phyloP scores from a whole-genome alignment of 345 rosid species.

The Eucalyptus pauciflora region DNA sequence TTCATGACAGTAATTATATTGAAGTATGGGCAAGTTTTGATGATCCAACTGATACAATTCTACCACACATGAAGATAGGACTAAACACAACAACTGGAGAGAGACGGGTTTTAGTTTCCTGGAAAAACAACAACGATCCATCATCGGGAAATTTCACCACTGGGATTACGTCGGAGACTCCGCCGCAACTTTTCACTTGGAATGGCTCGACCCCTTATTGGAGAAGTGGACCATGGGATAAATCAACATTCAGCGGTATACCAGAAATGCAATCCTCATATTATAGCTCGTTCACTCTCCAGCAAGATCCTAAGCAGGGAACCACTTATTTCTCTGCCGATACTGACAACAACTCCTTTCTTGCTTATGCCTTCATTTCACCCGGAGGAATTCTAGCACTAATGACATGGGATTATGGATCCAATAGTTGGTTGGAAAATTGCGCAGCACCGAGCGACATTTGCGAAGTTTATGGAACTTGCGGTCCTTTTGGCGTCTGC shows the following conservation, averaged over 20 bases:
- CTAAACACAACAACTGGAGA: not conserved
- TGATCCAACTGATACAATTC: conserved; percentile 20
- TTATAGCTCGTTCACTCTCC: not conserved
- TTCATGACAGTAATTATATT: not conserved
- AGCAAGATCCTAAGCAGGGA: no score
- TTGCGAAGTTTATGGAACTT: conserved; percentile 9
- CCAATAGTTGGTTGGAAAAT: not conserved
- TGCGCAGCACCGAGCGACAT: not conserved
- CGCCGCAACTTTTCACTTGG: conserved; percentile 10
- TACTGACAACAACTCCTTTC: conserved; percentile 4
- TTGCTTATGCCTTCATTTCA: conserved; percentile 2
- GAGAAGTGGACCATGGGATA: conserved; percentile 1
- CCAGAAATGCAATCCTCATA: not conserved
- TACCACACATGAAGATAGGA: conserved; percentile 23
- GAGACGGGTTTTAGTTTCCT: conserved; percentile 3
- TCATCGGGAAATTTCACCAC: not conserved
- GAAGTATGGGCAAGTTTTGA: conserved; percentile 27
- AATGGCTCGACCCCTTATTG: not conserved
- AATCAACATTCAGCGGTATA: not conserved
- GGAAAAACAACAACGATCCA: conserved; percentile 16
- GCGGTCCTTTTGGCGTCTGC: conserved; percentile 13
- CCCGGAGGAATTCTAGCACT: not conserved
- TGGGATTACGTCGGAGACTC: not conserved
- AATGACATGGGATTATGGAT: not conserved
- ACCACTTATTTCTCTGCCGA: not conserved